These are phyloP conservation scores for Fennellomyces sp. DNA, from an alignment of 371 early-diverging fungal genomes.

Conservation along the genomic window DNA sequence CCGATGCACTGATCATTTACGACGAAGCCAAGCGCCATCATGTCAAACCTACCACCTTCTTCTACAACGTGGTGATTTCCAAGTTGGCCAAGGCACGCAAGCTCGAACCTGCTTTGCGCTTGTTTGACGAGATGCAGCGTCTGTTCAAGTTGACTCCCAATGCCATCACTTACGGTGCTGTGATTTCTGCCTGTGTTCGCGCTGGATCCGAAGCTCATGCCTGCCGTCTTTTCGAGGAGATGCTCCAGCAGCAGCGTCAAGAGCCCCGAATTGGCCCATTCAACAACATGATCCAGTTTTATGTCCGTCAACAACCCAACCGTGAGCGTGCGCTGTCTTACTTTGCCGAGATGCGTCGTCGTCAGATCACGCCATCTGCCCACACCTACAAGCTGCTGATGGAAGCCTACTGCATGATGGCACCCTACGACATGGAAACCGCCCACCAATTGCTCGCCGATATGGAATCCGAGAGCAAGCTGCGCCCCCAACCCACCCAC, in stretches of 20 bases:
- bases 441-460: constrained; percentile 55
- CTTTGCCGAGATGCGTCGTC: constrained; percentile 50
- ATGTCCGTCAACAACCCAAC: constrained; percentile 63
- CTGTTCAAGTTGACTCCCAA: constrained; percentile 53
- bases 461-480: constrained; percentile 44
- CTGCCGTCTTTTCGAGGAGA: constrained; percentile 49
- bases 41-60: constrained; percentile 63
- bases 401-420: constrained; percentile 60
- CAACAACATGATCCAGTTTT: constrained; percentile 70
- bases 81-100: constrained; percentile 69
- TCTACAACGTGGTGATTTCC: constrained; percentile 68
- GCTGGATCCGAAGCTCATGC: constrained; percentile 61
- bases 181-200: constrained; percentile 66
- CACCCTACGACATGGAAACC: constrained; percentile 63
- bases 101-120: constrained; percentile 53
- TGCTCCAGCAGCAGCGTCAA: constrained; percentile 43
- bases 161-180: constrained; percentile 63
- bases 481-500: constrained; percentile 59
- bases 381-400: constrained; percentile 66
- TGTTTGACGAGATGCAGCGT: constrained; percentile 65
- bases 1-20: constrained; percentile 55
- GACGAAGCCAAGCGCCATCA: constrained; percentile 63
- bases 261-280: constrained; percentile 55
- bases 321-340: constrained; percentile 55
- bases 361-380: constrained; percentile 53